Evolutionary conservation across 83 land plant species (phyloP).

Genomic region (Thuja plicata): DNA sequence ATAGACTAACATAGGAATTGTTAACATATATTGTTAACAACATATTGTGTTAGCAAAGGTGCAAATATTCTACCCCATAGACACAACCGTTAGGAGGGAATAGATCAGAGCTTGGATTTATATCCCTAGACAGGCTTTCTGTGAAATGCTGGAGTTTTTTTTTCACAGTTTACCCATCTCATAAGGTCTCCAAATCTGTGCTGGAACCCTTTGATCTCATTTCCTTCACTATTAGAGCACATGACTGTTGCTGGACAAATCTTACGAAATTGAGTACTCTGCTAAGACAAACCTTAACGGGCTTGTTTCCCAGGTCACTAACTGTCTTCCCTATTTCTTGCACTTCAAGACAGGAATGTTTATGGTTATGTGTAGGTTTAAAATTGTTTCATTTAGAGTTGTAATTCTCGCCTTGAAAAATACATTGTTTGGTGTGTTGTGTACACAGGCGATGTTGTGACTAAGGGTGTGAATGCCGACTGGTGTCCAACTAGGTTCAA

Average conservation of each 20-base stretch:
- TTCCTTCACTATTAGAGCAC: constrained; percentile 23
- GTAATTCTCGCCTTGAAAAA: constrained; percentile 5
- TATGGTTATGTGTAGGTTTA: neutral
- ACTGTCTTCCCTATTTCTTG: too few species aligned
- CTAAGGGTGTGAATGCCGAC: constrained; percentile 11
- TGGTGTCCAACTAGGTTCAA: too few species aligned
- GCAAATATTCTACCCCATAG: too few species aligned
- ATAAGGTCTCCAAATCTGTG: constrained; percentile 24
- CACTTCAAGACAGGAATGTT: too few species aligned
- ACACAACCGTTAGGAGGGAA: too few species aligned
- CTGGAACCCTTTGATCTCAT: constrained; percentile 20
- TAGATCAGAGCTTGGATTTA: neutral
- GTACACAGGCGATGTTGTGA: constrained; percentile 61
- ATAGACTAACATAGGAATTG: too few species aligned
- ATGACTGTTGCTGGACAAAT: neutral
- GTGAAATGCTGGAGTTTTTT: too few species aligned
- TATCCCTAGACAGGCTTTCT: too few species aligned
- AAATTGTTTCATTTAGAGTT: neutral
- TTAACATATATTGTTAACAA: too few species aligned
- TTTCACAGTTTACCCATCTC: constrained; percentile 32
- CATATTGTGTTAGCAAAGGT: too few species aligned
- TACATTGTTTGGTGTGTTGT: constrained; percentile 62
- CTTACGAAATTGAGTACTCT: constrained; percentile 19
- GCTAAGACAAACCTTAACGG: constrained; percentile 57
- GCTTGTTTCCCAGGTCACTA: constrained; percentile 25